Percentiles rank a stretch among this genome's conserved stretches.
phyloP scores from a whole-genome alignment of 108 stramenopile genomes.

The Cyclotella atomus region DNA sequence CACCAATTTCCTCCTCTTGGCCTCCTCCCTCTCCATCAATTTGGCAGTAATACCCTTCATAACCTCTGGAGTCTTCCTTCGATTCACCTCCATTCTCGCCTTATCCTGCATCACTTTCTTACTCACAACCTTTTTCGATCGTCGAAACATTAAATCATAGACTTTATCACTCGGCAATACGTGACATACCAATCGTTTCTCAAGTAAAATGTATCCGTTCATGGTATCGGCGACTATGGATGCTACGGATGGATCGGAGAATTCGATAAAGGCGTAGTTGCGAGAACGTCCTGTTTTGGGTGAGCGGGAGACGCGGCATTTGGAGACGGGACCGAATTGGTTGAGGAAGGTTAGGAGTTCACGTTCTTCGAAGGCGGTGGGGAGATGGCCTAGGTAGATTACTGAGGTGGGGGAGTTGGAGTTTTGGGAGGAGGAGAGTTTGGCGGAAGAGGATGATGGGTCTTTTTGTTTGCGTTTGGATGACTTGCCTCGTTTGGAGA shows the following conservation, averaged over 20 bases:
- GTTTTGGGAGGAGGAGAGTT: conserved; percentile 8
- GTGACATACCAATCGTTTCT: conserved; percentile 90
- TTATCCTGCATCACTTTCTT: conserved; percentile 55
- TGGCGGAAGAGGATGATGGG: not conserved
- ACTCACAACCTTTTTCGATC: conserved; percentile 30
- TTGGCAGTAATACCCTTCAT: conserved; percentile 71
- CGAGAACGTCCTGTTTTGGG: conserved; percentile 81
- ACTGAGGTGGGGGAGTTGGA: conserved; percentile 58
- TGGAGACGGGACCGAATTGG: conserved; percentile 93
- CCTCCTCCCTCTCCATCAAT: conserved; percentile 67
- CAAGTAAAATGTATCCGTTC: conserved; percentile 92
- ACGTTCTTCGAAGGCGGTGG: conserved; percentile 92
- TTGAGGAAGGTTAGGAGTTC: conserved; percentile 88
- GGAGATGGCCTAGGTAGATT: conserved; percentile 97
- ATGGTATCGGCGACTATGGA: conserved; percentile 95
- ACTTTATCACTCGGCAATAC: conserved; percentile 72
- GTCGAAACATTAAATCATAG: conserved; percentile 57
- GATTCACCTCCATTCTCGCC: conserved; percentile 50
- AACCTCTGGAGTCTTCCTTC: conserved; percentile 49
- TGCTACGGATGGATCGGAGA: conserved; percentile 83
- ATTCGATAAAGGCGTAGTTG: conserved; percentile 97
- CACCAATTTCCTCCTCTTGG: conserved; percentile 70
- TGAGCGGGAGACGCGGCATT: conserved; percentile 85
- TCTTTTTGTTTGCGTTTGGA: conserved; percentile 41
- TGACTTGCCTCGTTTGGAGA: conserved; percentile 42